Evolutionary conservation across 148 eudicot species (phyloP).

Genomic region (Heliosperma pusillum): DNA sequence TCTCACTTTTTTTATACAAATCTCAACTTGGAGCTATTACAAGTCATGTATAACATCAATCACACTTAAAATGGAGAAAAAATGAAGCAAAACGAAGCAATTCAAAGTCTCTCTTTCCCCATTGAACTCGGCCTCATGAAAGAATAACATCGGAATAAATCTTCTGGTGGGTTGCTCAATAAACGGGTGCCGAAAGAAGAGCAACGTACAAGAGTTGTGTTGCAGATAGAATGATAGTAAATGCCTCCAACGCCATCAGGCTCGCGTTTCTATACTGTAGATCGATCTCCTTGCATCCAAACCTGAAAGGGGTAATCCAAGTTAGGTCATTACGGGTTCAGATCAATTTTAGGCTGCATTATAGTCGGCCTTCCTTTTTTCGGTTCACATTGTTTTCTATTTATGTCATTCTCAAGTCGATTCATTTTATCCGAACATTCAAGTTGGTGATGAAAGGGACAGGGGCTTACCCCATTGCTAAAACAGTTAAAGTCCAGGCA

Average conservation of each 20-base stretch:
- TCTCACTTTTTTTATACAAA: not conserved
- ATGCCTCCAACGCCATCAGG: constrained; percentile 80
- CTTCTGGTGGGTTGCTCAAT: not conserved
- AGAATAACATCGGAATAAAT: constrained; percentile 4
- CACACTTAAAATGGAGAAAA: constrained; percentile 1
- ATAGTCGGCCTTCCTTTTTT: too few relatives aligned
- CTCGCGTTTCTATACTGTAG: constrained; percentile 53
- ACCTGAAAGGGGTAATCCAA: constrained; percentile 33
- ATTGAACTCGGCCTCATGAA: not conserved
- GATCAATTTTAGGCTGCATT: too few relatives aligned
- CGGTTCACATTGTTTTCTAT: too few relatives aligned
- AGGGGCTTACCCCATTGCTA: constrained; percentile 88
- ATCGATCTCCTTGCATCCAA: constrained; percentile 77
- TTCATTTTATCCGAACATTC: too few relatives aligned
- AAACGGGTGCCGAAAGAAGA: constrained; percentile 38
- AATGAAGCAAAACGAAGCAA: constrained; percentile 23
- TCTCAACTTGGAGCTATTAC: not conserved
- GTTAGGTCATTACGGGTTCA: not conserved
- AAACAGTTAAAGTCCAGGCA: constrained; percentile 77
- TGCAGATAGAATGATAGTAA: constrained; percentile 59
- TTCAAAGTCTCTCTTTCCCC: constrained; percentile 11
- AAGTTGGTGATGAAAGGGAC: too few relatives aligned
- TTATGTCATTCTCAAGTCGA: too few relatives aligned
- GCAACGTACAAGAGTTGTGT: constrained; percentile 61
- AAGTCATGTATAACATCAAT: constrained; percentile 5